phyloP scores from a whole-genome alignment of 495 filamentous ascomycete species.

The Massariosphaeria phaeospora region DNA sequence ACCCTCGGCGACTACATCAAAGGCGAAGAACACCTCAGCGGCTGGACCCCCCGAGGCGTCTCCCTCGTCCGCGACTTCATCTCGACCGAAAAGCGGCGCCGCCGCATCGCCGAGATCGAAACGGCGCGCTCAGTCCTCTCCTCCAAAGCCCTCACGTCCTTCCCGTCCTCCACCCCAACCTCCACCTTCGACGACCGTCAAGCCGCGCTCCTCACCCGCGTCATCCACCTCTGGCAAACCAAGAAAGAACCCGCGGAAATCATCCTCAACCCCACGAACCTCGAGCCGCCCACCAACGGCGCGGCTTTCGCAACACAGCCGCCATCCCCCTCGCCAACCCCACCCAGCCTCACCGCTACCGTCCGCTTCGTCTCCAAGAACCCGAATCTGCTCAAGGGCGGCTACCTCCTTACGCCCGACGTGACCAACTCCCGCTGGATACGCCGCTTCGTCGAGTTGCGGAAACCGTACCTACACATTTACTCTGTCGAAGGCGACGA shows the following conservation, averaged over 20 bases:
- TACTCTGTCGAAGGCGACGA: conserved; percentile 85
- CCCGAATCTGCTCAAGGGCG: conserved; percentile 68
- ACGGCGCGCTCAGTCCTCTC: conserved; percentile 67
- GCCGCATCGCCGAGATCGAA: conserved; percentile 71
- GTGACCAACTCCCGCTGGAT: conserved; percentile 73
- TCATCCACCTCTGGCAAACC: conserved; percentile 70
- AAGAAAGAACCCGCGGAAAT: conserved; percentile 67
- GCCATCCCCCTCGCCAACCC: conserved; percentile 12
- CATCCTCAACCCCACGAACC: conserved; percentile 71
- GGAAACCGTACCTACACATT: conserved; percentile 87
- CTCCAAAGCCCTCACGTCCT: conserved; percentile 25
- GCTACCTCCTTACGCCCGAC: conserved; percentile 76
- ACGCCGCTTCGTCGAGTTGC: conserved; percentile 87
- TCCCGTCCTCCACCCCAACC: not conserved
- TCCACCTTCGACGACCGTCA: conserved; percentile 31
- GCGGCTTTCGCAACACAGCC: conserved; percentile 44
- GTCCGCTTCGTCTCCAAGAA: conserved; percentile 62
- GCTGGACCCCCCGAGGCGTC: conserved; percentile 84
- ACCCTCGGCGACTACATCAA: conserved; percentile 90
- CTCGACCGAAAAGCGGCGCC: conserved; percentile 59
- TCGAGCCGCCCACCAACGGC: conserved; percentile 66
- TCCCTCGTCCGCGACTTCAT: conserved; percentile 83
- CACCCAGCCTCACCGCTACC: conserved; percentile 59
- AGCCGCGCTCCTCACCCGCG: conserved; percentile 58
- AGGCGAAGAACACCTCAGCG: conserved; percentile 77